These are phyloP conservation scores for Selenicereus undatus DNA, from an alignment of 148 eudicot genomes.

Conservation along the genomic window DNA sequence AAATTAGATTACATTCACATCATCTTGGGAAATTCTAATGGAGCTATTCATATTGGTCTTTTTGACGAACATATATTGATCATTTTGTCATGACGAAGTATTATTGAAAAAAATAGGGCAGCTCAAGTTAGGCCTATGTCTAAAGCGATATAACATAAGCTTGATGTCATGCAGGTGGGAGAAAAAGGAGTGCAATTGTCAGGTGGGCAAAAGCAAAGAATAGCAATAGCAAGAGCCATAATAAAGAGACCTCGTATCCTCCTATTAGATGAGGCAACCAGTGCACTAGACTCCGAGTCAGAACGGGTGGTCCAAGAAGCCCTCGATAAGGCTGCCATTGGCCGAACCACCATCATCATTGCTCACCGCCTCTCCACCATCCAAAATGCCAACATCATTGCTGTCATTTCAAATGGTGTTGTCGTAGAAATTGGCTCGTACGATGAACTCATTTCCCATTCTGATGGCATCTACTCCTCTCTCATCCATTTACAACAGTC, in stretches of 20 bases:
- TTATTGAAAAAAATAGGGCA: too few relatives aligned
- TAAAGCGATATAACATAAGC: too few relatives aligned
- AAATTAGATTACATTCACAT: too few relatives aligned
- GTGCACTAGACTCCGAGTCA: slow-evolving; percentile 73
- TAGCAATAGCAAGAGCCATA: slow-evolving; percentile 75
- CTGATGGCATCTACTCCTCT: slow-evolving; percentile 42
- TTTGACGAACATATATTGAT: too few relatives aligned
- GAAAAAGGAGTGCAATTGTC: slow-evolving; percentile 85
- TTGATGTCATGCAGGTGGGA: slow-evolving; percentile 41
- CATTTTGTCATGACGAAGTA: too few relatives aligned
- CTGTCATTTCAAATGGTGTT: slow-evolving; percentile 48
- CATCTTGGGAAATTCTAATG: too few relatives aligned
- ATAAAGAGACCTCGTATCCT: slow-evolving; percentile 64
- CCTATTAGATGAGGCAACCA: slow-evolving; percentile 78
- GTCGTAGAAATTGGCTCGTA: slow-evolving; percentile 52
- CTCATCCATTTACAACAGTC: slow-evolving; percentile 45
- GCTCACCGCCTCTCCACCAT: slow-evolving; percentile 83
- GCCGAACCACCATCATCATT: slow-evolving; percentile 67
- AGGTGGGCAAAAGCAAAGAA: slow-evolving; percentile 85
- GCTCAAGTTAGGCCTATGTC: too few relatives aligned
- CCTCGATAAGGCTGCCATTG: slow-evolving; percentile 51
- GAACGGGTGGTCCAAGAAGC: slow-evolving; percentile 77
- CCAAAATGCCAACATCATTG: slow-evolving; percentile 56
- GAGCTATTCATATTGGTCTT: too few relatives aligned
- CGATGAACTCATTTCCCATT: slow-evolving; percentile 35